phyloP scores from a whole-genome alignment of 257 asterid species.

The Dorcoceras hygrometricum region DNA sequence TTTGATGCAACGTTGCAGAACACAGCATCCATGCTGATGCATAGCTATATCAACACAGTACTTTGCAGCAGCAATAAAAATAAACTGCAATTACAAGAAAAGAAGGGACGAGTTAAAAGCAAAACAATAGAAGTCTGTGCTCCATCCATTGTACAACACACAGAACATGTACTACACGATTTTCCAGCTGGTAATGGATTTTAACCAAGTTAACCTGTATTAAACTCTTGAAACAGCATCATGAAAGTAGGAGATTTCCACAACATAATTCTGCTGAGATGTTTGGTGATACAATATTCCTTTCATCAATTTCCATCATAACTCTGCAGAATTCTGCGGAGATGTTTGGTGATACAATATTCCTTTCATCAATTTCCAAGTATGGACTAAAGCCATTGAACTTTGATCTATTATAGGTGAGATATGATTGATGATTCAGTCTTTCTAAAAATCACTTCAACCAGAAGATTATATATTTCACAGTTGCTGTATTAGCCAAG shows the following conservation, averaged over 20 bases:
- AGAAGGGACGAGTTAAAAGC: slow-evolving; percentile 2
- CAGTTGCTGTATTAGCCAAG: neutral
- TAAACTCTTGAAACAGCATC: slow-evolving; percentile 8
- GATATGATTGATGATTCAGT: neutral
- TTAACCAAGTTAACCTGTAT: neutral
- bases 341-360: slow-evolving; percentile 6
- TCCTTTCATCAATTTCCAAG: slow-evolving; percentile 1
- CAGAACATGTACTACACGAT: neutral
- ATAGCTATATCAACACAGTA: slow-evolving; percentile 86
- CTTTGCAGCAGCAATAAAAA: slow-evolving; percentile 80
- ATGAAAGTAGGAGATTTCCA: slow-evolving; percentile 3
- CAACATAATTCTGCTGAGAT: neutral
- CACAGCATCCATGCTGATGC: slow-evolving; percentile 95
- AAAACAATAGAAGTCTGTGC: slow-evolving; percentile 17
- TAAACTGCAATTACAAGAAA: slow-evolving; percentile 57
- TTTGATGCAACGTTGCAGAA: slow-evolving; percentile 84
- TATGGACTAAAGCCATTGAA: neutral
- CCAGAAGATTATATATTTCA: neutral
- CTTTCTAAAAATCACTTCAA: neutral
- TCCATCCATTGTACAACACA: neutral
- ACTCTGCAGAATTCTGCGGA: neutral
- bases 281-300: slow-evolving; percentile 1
- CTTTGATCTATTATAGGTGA: neutral
- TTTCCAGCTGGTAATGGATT: neutral
- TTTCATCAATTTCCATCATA: slow-evolving; percentile 3